Evolutionary conservation across 2,329 filamentous ascomycete genomes (phyloP).

Genomic region (Endocalyx cinctus): DNA sequence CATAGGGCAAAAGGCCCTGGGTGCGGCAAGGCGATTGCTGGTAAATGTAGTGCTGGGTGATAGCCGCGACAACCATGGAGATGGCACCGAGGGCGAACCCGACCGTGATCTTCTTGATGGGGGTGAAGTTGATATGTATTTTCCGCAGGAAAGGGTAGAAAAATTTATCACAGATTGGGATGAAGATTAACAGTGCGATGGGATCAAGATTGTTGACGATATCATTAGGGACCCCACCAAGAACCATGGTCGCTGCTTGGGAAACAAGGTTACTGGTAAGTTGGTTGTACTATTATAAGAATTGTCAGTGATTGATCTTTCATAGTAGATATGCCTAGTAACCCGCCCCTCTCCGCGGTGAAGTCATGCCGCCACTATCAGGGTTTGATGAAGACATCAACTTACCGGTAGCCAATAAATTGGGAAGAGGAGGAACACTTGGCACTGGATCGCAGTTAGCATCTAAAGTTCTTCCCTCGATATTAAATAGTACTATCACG

Average conservation of each 20-base stretch:
- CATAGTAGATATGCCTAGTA: no score
- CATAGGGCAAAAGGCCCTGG: no score
- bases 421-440: conserved; percentile 68
- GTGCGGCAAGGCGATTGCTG: conserved; percentile 55
- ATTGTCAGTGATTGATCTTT: no score
- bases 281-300: conserved; percentile 57
- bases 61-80: conserved; percentile 55
- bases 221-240: conserved; percentile 72
- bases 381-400: neutral
- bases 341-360: no score
- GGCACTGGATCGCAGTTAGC: no score
- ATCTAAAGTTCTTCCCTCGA: no score
- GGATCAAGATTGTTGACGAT: conserved; percentile 73
- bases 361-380: no score
- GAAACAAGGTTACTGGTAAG: conserved; percentile 57
- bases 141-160: conserved; percentile 66
- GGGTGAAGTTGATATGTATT: conserved; percentile 61
- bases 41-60: conserved; percentile 62
- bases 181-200: conserved; percentile 69
- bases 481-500: no score
- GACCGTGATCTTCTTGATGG: conserved; percentile 68
- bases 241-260: conserved; percentile 62
- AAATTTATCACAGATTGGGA: conserved; percentile 64
- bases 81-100: conserved; percentile 64
- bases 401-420: conserved; percentile 46